phyloP scores from a whole-genome alignment of 164 flowering plant species.

The Dillenia turbinata region DNA sequence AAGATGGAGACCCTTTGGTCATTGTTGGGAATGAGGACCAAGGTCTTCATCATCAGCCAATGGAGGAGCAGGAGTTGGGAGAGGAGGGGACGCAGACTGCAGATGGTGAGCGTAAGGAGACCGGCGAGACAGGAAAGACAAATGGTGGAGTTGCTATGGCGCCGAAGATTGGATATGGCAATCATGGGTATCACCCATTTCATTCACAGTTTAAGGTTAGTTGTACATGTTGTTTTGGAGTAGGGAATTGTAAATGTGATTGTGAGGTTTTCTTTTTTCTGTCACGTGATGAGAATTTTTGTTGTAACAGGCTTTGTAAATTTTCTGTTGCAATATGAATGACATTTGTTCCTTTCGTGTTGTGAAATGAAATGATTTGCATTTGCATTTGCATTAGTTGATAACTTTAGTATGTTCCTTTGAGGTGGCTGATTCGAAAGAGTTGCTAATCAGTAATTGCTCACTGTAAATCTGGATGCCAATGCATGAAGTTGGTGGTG shows the following conservation, averaged over 20 bases:
- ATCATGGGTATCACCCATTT: slow-evolving; percentile 70
- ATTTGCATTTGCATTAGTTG: too few relatives aligned
- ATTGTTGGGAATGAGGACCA: slow-evolving; percentile 58
- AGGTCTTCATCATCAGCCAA: slow-evolving; percentile 26
- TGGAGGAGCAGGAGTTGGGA: slow-evolving; percentile 72
- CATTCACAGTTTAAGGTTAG: slow-evolving; percentile 99
- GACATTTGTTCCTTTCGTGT: too few relatives aligned
- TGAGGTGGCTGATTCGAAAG: too few relatives aligned
- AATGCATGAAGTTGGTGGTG: too few relatives aligned
- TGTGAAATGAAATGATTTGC: too few relatives aligned
- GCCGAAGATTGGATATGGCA: slow-evolving; percentile 65
- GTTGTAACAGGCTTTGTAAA: slow-evolving; percentile 7
- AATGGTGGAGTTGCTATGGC: slow-evolving; percentile 37
- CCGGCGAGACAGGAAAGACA: slow-evolving; percentile 39
- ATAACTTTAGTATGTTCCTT: too few relatives aligned
- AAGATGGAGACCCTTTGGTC: slow-evolving; percentile 67
- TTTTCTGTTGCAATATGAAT: too few relatives aligned
- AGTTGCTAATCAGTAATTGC: too few relatives aligned
- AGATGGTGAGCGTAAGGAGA: slow-evolving; percentile 72
- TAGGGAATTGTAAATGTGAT: slow-evolving; percentile 12
- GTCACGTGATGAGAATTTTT: slow-evolving; percentile 17
- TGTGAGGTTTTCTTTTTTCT: slow-evolving; percentile 14
- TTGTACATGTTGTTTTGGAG: slow-evolving; percentile 19
- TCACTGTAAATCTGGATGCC: too few relatives aligned
- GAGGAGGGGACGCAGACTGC: slow-evolving; percentile 45